These are phyloP conservation scores for Amphicarpaea edgeworthii DNA, from an alignment of 306 rosid genomes.

Conservation along the genomic window DNA sequence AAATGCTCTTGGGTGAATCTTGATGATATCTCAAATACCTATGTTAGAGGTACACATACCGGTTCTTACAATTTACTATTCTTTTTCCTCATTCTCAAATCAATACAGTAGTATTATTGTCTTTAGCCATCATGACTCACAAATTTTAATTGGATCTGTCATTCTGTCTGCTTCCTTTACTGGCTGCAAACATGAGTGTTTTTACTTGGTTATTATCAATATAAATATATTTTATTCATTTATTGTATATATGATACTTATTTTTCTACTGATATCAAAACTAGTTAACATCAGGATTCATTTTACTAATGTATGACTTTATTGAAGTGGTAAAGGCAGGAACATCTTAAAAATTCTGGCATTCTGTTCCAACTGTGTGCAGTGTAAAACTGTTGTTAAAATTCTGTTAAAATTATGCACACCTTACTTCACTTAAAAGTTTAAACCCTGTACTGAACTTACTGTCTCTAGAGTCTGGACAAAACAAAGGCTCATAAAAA, in stretches of 20 bases:
- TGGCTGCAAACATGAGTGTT: constrained; percentile 1
- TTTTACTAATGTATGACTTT: constrained; percentile 37
- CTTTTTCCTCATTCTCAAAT: constrained; percentile 17
- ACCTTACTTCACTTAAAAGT: constrained; percentile 10
- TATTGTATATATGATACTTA: constrained; percentile 3
- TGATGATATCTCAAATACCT: constrained; percentile 86
- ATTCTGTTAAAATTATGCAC: not conserved
- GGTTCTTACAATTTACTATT: constrained; percentile 33
- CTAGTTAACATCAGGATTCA: not conserved
- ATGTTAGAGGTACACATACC: constrained; percentile 74
- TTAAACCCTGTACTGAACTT: constrained; percentile 5
- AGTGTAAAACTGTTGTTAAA: constrained; percentile 15
- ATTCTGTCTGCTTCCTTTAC: constrained; percentile 9
- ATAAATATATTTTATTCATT: constrained; percentile 20
- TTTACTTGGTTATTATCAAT: constrained; percentile 5
- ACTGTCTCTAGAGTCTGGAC: constrained; percentile 10
- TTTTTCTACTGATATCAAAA: constrained; percentile 13
- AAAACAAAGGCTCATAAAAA: constrained; percentile 29
- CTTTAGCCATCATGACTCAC: constrained; percentile 1
- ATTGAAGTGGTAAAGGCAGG: constrained; percentile 28
- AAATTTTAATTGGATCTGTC: constrained; percentile 34
- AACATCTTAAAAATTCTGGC: constrained; percentile 32
- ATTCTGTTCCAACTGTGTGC: constrained; percentile 6
- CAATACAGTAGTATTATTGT: not conserved
- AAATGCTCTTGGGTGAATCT: constrained; percentile 99